These are phyloP conservation scores for Kazachstania taianensis DNA, from an alignment of 805 yeast species.

Conservation along the genomic window DNA sequence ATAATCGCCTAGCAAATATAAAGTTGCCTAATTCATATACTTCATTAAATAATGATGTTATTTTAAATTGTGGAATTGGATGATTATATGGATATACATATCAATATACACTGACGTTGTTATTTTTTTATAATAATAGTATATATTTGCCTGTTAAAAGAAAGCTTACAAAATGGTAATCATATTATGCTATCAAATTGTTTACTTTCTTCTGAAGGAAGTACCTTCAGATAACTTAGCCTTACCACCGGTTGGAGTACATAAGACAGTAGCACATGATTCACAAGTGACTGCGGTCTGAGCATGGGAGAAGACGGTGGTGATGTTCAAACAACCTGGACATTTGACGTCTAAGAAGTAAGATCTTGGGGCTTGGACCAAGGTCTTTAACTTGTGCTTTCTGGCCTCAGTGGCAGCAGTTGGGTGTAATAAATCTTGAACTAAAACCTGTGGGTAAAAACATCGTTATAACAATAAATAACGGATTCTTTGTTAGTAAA, in stretches of 20 bases:
- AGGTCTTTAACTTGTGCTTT: conserved; percentile 94
- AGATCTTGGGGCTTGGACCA: conserved; percentile 97
- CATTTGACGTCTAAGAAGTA: conserved; percentile 99
- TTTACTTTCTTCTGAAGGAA: conserved; percentile 98
- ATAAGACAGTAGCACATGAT: conserved; percentile 93
- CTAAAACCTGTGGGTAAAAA: conserved; percentile 87
- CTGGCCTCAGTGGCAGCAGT: conserved; percentile 91
- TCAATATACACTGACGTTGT: not conserved
- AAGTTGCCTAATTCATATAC: too few species aligned
- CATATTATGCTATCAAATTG: too few species aligned
- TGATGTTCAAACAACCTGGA: conserved; percentile 98
- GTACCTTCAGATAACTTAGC: conserved; percentile 99
- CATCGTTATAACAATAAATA: too few species aligned
- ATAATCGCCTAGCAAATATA: too few species aligned
- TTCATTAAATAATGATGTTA: too few species aligned
- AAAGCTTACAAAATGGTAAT: too few species aligned
- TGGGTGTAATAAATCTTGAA: conserved; percentile 98
- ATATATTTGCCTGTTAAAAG: too few species aligned
- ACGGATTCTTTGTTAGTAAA: too few species aligned
- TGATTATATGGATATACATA: too few species aligned
- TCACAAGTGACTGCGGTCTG: conserved; percentile 99
- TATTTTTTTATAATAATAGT: conserved; percentile 1
- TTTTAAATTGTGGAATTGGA: too few species aligned
- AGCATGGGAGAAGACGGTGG: conserved; percentile 99
- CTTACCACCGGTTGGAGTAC: conserved; percentile 99